Evolutionary conservation across 345 rosid genomes (phyloP).

Genomic region (Euphorbia pulcherrima): DNA sequence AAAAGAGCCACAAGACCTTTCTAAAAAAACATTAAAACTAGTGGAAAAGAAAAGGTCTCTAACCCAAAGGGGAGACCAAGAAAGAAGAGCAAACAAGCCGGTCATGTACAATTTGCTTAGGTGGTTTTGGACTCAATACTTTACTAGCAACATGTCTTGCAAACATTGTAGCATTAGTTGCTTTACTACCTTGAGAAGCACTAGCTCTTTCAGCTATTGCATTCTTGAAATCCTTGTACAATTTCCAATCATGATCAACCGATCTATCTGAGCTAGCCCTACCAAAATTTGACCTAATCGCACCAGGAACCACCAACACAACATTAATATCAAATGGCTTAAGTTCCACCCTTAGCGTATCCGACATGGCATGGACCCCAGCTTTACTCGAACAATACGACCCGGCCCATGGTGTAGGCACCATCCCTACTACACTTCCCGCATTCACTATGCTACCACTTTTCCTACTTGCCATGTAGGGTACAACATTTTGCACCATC

Average conservation of each 20-base stretch:
- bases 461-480: slow-evolving; percentile 48
- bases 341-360: slow-evolving; percentile 47
- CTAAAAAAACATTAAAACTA: slow-evolving; percentile 36
- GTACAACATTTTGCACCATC: slow-evolving; percentile 62
- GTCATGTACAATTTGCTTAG: slow-evolving; percentile 53
- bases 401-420: slow-evolving; percentile 63
- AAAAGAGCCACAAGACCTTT: slow-evolving; percentile 20
- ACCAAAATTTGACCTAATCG: slow-evolving; percentile 54
- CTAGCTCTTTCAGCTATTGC: slow-evolving; percentile 46
- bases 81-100: slow-evolving; percentile 47
- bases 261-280: slow-evolving; percentile 31
- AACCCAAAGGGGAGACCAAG: slow-evolving; percentile 58
- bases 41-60: slow-evolving; percentile 50
- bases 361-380: slow-evolving; percentile 50
- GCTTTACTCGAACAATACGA: slow-evolving; percentile 65
- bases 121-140: slow-evolving; percentile 50
- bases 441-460: slow-evolving; percentile 50
- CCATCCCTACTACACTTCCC: slow-evolving; percentile 55
- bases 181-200: slow-evolving; percentile 46
- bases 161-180: slow-evolving; percentile 40
- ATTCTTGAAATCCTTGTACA: slow-evolving; percentile 49
- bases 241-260: slow-evolving; percentile 42
- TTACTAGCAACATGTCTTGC: slow-evolving; percentile 54
- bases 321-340: slow-evolving; percentile 51
- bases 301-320: slow-evolving; percentile 47